Base-by-base conservation (phyloP, 805 yeast species). In the Candida corydali region DNA sequence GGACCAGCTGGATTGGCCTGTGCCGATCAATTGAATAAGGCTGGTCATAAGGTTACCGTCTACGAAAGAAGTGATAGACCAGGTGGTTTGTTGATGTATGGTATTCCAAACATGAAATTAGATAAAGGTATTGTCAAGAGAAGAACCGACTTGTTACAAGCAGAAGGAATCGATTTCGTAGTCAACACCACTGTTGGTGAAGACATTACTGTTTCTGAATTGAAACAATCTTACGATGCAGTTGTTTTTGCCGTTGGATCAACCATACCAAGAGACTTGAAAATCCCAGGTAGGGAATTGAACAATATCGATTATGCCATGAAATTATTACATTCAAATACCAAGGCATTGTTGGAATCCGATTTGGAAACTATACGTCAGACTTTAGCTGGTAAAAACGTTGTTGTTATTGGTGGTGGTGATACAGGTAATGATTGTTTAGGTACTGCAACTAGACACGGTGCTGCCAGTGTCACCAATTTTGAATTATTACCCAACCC, bases 351-450 rank as follows among this genome's bases (percentile, higher is more conserved):
- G 54, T 75, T 93, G 47, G 86, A 83, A 40, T 81, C 81, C 49
- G 76, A 84, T 52, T 72, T 93, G 60, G 93, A 80, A 44, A 83
- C 80, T 39, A 82, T 91, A 41, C 77, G 83, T 47, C 68, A 73
- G 46, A 73, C 75, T 43, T 61, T 91, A 42, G 78, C 74, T 43
- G 98, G 93, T 50, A 93, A 91, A 73, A 73, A 85, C 46, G 98
- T 91, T 39, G 80, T 91, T 54, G 98, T 91, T 38, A 91, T 91
- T 70, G 98, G 98, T 55, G 98, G 98, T 71, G 98, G 98, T 78
- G 98, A 91, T 64, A 91, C 98, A 24, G 98, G 98, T 78, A 91
- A 91, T 59, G 98, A 91, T 73, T 91, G 98, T 77, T 75, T 91
- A 55, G 98, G 98, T 65, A 91, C 98, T 29, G 78, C 96, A 16